A percentile compares a stretch with the other conserved stretches of the same genome.
Evolutionary conservation across 345 rosid species (phyloP).

Genomic region (Brassica nigra): DNA sequence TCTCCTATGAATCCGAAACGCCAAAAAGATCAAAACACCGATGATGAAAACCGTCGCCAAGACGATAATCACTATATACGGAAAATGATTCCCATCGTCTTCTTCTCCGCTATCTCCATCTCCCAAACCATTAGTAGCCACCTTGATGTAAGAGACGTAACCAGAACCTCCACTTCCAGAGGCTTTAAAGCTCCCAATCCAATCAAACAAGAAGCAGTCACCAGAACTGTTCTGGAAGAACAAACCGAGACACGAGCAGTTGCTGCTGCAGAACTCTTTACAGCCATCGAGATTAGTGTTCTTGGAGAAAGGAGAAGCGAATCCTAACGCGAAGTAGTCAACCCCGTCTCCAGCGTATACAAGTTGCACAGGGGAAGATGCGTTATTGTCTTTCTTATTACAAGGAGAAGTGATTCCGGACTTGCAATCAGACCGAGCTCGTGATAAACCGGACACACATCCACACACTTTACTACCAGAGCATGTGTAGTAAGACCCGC

Average conservation of each 20-base stretch:
- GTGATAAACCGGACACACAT: conserved; percentile 60
- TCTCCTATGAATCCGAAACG: conserved; percentile 50
- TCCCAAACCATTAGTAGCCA: conserved; percentile 37
- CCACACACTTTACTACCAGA: conserved; percentile 53
- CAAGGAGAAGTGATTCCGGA: conserved; percentile 64
- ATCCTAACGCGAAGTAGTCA: conserved; percentile 64
- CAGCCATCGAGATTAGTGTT: conserved; percentile 63
- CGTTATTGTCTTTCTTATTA: conserved; percentile 25
- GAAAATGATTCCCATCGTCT: conserved; percentile 49
- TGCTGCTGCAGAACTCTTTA: conserved; percentile 58
- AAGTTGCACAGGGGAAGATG: conserved; percentile 48
- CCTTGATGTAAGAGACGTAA: conserved; percentile 62
- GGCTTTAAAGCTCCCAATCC: conserved; percentile 63
- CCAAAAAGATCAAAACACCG: conserved; percentile 50
- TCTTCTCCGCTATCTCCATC: conserved; percentile 36
- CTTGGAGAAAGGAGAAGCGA: conserved; percentile 52
- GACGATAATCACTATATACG: conserved; percentile 54
- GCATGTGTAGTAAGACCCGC: conserved; percentile 62
- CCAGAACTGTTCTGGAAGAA: conserved; percentile 70
- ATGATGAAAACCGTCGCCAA: conserved; percentile 54
- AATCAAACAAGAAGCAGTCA: conserved; percentile 70
- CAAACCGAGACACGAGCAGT: conserved; percentile 80
- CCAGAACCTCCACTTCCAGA: conserved; percentile 42
- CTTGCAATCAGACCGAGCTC: conserved; percentile 46
- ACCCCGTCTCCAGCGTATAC: conserved; percentile 58